Evolutionary conservation across 441 rosid species (phyloP), one percentile per base, ranked within the genome.

Genomic region (Eugenia klotzschiana): DNA sequence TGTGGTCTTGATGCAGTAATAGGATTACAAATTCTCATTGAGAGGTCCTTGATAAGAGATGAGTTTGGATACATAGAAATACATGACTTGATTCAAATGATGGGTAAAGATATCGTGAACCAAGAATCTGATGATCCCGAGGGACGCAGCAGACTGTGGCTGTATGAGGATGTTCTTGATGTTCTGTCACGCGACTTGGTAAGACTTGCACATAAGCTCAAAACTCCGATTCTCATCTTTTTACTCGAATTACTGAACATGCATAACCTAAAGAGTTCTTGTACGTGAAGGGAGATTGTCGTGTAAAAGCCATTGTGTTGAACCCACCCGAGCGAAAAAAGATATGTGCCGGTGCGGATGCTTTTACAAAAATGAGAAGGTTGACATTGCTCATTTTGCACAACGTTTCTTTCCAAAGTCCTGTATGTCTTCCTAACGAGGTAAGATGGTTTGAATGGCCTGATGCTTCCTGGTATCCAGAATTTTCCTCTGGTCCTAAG

Each of bases 261-360:
- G 14, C 0, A n/a, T 11, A 0, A n/a, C 16, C 29, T n/a, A n/a
- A n/a, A 25, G 4, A n/a, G 3, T 11, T 1, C 3, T n/a, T n/a
- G 7, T 55, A 55, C 6, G 4, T 55, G 5, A 6, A 55, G 60
- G 29, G 60, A 55, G 3, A 55, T 55, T 55, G 60, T n/a, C 14
- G 0, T 10, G 29, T n/a, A 4, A n/a, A 55, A n/a, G 27, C 60
- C 60, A 55, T 55, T 10, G 60, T 55, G 60, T 55, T 55, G 60
- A 2, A 55, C 15, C 29, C 7, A 55, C 27, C 3, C 5, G 3
- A 0, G 60, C 29, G 7, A 0, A 1, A 0, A n/a, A 0, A 55
- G 7, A 55, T n/a, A 11, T 4, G 7, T 11, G 4, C 10, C 7
- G 1, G 3, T 11, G 0, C 3, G n/a, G 15, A 55, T 11, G 15